Evolutionary conservation across 192 early-diverging fungal species (phyloP).

Genomic region (Dispira parvispora): DNA sequence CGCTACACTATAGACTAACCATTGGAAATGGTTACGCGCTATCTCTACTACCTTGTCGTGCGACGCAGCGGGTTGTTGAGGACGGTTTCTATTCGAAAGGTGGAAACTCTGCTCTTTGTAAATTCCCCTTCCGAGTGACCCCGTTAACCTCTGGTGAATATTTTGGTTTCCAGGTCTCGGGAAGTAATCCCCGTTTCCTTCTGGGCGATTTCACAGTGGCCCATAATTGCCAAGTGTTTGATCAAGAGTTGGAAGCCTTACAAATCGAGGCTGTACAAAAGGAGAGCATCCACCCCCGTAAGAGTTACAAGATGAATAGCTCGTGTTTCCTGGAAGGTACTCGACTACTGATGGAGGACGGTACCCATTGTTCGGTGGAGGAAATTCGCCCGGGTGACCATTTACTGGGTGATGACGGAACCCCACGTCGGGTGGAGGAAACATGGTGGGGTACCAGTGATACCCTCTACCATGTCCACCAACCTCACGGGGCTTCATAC

Average conservation of each 20-base stretch:
- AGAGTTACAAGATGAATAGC: conserved; percentile 98
- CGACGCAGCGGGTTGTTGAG: too few relatives aligned
- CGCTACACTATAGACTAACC: too few relatives aligned
- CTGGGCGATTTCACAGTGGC: conserved; percentile 31
- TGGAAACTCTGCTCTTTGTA: too few relatives aligned
- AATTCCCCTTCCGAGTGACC: conserved; percentile 18
- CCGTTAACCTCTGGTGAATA: conserved; percentile 21
- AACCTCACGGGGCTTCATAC: neutral
- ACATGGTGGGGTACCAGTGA: conserved; percentile 20
- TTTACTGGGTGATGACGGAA: conserved; percentile 22
- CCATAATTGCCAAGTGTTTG: conserved; percentile 87
- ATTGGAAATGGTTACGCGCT: too few relatives aligned
- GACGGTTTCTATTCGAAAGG: too few relatives aligned
- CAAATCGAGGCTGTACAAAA: conserved; percentile 98
- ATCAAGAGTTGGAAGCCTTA: conserved; percentile 91
- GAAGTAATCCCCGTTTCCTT: conserved; percentile 30
- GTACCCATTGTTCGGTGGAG: conserved; percentile 20
- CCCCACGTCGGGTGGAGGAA: conserved; percentile 18
- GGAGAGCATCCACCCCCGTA: conserved; percentile 97
- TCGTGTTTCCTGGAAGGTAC: conserved; percentile 37
- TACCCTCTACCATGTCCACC: conserved; percentile 17
- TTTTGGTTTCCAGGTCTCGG: conserved; percentile 34
- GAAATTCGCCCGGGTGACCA: conserved; percentile 18
- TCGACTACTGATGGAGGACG: conserved; percentile 28
- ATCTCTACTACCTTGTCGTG: too few relatives aligned